Evolutionary conservation across 345 rosid genomes (phyloP).

Genomic region (Populus euphratica): DNA sequence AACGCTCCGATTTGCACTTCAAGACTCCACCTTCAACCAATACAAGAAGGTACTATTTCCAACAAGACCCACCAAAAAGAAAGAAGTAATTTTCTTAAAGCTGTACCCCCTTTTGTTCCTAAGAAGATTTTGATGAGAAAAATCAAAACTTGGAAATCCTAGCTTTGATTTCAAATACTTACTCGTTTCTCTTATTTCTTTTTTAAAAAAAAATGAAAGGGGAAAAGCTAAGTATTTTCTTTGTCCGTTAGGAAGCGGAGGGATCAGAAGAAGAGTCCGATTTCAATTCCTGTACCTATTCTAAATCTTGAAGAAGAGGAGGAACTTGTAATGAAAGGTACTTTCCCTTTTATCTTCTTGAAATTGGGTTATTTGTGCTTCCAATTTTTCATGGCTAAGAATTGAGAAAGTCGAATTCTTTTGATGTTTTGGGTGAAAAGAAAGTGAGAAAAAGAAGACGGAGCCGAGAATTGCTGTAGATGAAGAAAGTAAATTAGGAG

Average conservation of each 20-base stretch:
- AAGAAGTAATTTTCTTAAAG: too few species aligned
- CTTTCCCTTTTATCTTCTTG: not conserved
- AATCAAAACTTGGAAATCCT: not conserved
- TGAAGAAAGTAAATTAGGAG: constrained; percentile 27
- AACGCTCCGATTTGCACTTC: constrained; percentile 48
- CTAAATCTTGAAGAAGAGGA: constrained; percentile 59
- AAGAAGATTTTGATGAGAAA: too few species aligned
- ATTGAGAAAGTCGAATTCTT: constrained; percentile 4
- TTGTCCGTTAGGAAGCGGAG: constrained; percentile 49
- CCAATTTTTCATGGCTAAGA: not conserved
- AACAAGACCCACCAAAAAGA: not conserved
- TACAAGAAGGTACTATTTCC: constrained; percentile 58
- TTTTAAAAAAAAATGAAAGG: not conserved
- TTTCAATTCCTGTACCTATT: constrained; percentile 38
- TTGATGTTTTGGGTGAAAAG: constrained; percentile 20
- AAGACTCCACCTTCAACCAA: constrained; percentile 61
- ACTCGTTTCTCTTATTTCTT: not conserved
- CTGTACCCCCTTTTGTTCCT: too few species aligned
- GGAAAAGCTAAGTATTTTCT: not conserved
- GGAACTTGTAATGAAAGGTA: constrained; percentile 24
- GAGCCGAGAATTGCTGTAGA: constrained; percentile 17
- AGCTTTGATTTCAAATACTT: not conserved
- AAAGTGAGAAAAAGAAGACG: constrained; percentile 23
- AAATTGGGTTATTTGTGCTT: not conserved
- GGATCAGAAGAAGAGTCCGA: constrained; percentile 44